Conservation (phyloP, 257 asterid species). For the Oldenlandia corymbosa region DNA sequence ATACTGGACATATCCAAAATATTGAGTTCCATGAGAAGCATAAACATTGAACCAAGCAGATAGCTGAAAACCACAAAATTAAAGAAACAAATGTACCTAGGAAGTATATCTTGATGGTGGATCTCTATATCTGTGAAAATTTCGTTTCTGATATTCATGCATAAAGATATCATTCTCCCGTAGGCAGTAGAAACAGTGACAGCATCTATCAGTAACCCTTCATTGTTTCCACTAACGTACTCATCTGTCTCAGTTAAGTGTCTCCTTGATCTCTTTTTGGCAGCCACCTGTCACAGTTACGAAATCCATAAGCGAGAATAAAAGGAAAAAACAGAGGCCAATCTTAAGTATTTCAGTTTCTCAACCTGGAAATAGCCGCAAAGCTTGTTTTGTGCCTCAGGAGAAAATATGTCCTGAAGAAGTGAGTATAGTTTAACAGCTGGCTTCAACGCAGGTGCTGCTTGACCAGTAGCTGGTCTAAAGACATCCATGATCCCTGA, state of each 20-base stretch:
- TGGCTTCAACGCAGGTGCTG: slow-evolving; percentile 44
- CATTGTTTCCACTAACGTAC: slow-evolving; percentile 45
- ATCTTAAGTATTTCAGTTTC: slow-evolving; percentile 5
- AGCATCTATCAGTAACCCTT: slow-evolving; percentile 37
- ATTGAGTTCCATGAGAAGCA: too few species aligned
- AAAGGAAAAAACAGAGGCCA: slow-evolving; percentile 1
- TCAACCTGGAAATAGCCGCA: slow-evolving; percentile 44
- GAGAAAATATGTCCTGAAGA: slow-evolving; percentile 44
- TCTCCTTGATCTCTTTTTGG: slow-evolving; percentile 47
- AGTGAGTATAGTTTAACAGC: slow-evolving; percentile 42
- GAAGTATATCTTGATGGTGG: slow-evolving; percentile 49
- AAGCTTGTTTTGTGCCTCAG: slow-evolving; percentile 45
- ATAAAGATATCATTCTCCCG: slow-evolving; percentile 42
- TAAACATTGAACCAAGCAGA: neutral
- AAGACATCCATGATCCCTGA: slow-evolving; percentile 46
- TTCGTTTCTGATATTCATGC: slow-evolving; percentile 42
- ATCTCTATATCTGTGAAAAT: slow-evolving; percentile 46
- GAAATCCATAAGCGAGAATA: slow-evolving; percentile 5
- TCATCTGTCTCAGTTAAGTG: slow-evolving; percentile 53
- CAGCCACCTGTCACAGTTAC: slow-evolving; percentile 35
- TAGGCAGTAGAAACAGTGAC: slow-evolving; percentile 41
- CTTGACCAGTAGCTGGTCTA: slow-evolving; percentile 39
- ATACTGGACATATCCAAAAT: neutral
- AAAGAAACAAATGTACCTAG: slow-evolving; percentile 30
- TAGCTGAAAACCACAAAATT: neutral